Conservation (phyloP, 1,284 basidiomycete genomes). For the Leucoagaricus sp. region DNA sequence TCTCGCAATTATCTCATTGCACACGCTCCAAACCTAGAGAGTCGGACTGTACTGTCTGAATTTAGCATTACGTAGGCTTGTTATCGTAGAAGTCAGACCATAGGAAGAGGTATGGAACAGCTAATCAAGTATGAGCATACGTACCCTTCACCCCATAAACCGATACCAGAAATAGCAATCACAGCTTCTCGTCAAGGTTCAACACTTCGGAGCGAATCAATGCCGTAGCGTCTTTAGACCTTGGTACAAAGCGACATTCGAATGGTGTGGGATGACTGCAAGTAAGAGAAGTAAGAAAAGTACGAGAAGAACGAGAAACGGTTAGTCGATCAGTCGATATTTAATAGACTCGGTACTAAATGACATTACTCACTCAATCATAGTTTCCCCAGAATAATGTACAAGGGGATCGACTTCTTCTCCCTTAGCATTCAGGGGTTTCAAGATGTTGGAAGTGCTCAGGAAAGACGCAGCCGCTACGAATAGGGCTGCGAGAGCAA, state of each 20-base stretch:
- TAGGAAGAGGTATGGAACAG: too few species aligned
- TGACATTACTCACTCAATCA: conserved; percentile 33
- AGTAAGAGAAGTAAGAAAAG: background rate
- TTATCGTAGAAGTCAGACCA: too few species aligned
- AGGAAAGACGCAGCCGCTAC: conserved; percentile 15
- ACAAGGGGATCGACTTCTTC: conserved; percentile 2
- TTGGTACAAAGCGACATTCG: conserved; percentile 59
- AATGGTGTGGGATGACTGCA: conserved; percentile 61
- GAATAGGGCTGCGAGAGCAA: conserved; percentile 13
- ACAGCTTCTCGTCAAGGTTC: conserved; percentile 2
- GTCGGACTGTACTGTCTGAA: too few species aligned
- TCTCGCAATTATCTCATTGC: too few species aligned
- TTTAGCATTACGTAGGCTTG: too few species aligned
- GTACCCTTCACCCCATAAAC: too few species aligned
- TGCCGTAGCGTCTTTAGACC: conserved; percentile 25
- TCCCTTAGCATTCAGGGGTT: conserved; percentile 9
- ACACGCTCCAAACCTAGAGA: too few species aligned
- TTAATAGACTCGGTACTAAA: too few species aligned
- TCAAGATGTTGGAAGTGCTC: conserved; percentile 10
- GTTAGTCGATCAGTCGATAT: too few species aligned
- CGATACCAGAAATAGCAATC: too few species aligned
- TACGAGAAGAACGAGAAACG: background rate
- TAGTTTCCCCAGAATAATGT: conserved; percentile 44
- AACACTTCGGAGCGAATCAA: conserved; percentile 13
- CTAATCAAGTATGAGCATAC: too few species aligned